Percentiles rank a stretch among this genome's conserved stretches.
Evolutionary conservation across 1,284 basidiomycete species (phyloP).

Genomic region (Sanguinoderma infundibulare): DNA sequence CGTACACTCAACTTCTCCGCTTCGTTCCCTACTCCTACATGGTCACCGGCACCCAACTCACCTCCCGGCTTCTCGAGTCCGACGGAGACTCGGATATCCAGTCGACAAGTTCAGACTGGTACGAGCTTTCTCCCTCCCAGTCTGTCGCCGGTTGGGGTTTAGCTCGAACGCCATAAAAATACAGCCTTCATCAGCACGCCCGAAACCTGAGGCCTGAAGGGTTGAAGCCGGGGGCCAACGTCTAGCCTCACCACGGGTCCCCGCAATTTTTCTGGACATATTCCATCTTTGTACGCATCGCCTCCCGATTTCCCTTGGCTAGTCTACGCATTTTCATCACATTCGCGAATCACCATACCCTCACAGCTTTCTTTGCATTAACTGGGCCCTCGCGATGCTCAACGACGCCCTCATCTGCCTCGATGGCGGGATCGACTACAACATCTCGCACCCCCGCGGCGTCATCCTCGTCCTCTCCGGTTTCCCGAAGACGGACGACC

Average conservation of each 20-base stretch:
- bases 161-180: no score
- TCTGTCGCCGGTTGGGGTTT: slow-evolving; percentile 30
- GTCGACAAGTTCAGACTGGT: slow-evolving; percentile 20
- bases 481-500: neutral
- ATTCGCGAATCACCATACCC: no score
- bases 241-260: no score
- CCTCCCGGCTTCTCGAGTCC: slow-evolving; percentile 6
- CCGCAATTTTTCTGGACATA: no score
- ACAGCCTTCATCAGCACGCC: no score
- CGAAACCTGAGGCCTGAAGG: no score
- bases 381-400: neutral
- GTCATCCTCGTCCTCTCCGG: slow-evolving; percentile 1
- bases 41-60: slow-evolving; percentile 22
- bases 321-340: no score
- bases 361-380: slow-evolving; percentile 1
- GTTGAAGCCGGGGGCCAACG: no score
- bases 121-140: slow-evolving; percentile 17
- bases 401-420: neutral
- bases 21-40: slow-evolving; percentile 32
- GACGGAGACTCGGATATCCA: slow-evolving; percentile 13
- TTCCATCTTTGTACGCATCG: no score
- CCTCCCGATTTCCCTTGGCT: neutral
- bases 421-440: slow-evolving; percentile 6
- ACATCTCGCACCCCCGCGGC: neutral
- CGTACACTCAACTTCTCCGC: slow-evolving; percentile 73